Evolutionary conservation across 495 filamentous ascomycete species (phyloP).

Genomic region (Penicillium herquei): DNA sequence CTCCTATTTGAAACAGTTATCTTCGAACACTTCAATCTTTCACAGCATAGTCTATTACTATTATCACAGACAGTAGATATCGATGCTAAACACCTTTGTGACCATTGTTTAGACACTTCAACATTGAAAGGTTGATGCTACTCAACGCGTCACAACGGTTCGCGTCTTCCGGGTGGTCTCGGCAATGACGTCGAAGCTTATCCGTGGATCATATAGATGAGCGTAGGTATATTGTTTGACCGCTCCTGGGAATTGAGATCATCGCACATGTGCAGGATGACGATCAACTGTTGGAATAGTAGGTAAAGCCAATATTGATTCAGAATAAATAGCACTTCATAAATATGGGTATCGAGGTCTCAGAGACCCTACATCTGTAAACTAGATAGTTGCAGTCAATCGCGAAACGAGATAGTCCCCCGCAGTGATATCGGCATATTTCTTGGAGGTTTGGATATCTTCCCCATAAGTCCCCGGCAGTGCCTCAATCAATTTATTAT

Average conservation of each 20-base stretch:
- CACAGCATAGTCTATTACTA: too few relatives aligned
- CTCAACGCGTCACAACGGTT: background rate
- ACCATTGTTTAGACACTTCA: too few relatives aligned
- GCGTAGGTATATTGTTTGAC: too few relatives aligned
- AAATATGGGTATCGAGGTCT: too few relatives aligned
- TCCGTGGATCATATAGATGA: background rate
- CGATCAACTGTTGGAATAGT: background rate
- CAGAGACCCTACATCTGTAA: background rate
- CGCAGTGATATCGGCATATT: constrained; percentile 75
- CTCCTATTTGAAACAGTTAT: too few relatives aligned
- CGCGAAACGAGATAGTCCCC: constrained; percentile 83
- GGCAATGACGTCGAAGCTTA: constrained; percentile 7
- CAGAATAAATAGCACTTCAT: background rate
- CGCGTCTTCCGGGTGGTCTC: background rate
- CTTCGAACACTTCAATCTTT: too few relatives aligned
- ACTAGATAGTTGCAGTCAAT: constrained; percentile 60
- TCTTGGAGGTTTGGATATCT: constrained; percentile 60
- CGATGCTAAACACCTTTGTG: too few relatives aligned
- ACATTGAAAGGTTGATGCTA: too few relatives aligned
- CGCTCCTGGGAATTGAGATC: too few relatives aligned
- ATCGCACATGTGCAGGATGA: too few relatives aligned
- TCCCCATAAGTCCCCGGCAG: constrained; percentile 80
- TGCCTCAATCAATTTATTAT: constrained; percentile 72
- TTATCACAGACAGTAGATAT: too few relatives aligned
- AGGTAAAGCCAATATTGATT: background rate